Percentiles rank a stretch among this genome's conserved stretches.
Evolutionary conservation across 495 filamentous ascomycete species (phyloP).

Genomic region (Talaromyces thailandensis): DNA sequence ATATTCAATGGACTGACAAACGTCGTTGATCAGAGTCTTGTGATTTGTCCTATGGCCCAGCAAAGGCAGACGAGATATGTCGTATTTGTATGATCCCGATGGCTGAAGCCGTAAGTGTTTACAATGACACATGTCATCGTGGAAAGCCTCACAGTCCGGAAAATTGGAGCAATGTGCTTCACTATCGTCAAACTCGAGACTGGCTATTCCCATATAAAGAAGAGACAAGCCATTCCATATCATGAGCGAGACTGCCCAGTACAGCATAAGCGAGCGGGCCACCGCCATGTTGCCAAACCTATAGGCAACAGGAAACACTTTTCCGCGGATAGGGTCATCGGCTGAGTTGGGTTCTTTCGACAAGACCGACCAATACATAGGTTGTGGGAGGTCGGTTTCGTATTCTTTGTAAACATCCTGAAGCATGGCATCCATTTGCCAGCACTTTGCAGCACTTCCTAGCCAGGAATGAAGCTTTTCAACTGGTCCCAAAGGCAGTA

Average conservation of each 20-base stretch:
- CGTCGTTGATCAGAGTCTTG: conserved; percentile 16
- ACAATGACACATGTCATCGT: conserved; percentile 3
- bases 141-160: conserved; percentile 2
- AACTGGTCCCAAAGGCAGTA: conserved; percentile 5
- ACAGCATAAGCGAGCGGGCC: conserved; percentile 21
- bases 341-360: conserved; percentile 11
- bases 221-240: conserved; percentile 16
- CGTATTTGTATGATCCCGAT: conserved; percentile 4
- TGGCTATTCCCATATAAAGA: conserved; percentile 10
- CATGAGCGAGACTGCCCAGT: conserved; percentile 22
- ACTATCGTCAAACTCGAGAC: not conserved
- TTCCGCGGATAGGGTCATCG: not conserved
- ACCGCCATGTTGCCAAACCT: conserved; percentile 16
- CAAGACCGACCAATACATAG: conserved; percentile 20
- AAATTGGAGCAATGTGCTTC: conserved; percentile 1
- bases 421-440: conserved; percentile 18
- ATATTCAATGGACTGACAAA: conserved; percentile 25
- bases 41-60: conserved; percentile 17
- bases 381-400: conserved; percentile 8
- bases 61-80: conserved; percentile 9
- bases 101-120: not conserved
- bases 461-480: conserved; percentile 6
- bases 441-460: conserved; percentile 12
- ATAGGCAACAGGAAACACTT: conserved; percentile 22
- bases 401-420: conserved; percentile 15